Percentiles rank a stretch among this genome's conserved stretches.
phyloP scores from a whole-genome alignment of 352 stramenopile species.

The Globisporangium perplexum region DNA sequence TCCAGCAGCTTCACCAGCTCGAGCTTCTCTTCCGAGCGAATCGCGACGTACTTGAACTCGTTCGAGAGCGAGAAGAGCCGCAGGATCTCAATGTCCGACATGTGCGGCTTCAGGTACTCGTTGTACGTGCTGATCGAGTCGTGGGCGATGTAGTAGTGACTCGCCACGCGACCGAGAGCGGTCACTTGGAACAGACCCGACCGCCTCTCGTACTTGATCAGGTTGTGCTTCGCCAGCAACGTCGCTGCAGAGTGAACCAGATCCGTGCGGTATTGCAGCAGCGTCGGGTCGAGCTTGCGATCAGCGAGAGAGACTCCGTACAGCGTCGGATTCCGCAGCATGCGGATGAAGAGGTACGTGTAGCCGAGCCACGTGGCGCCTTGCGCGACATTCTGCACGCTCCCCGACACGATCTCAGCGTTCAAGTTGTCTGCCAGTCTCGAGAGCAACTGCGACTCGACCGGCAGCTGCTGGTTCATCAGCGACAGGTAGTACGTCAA shows the following conservation, averaged over 20 bases:
- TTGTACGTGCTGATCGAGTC: slow-evolving; percentile 98
- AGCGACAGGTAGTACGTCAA: slow-evolving; percentile 99
- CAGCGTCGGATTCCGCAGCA: slow-evolving; percentile 96
- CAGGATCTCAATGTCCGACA: slow-evolving; percentile 99
- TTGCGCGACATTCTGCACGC: slow-evolving; percentile 92
- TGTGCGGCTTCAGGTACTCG: slow-evolving; percentile 97
- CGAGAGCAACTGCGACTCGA: slow-evolving; percentile 98
- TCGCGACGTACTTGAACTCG: slow-evolving; percentile 99
- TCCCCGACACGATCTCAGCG: slow-evolving; percentile 97
- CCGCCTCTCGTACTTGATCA: slow-evolving; percentile 98
- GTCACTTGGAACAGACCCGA: slow-evolving; percentile 95
- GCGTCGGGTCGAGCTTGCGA: slow-evolving; percentile 87
- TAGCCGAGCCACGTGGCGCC: slow-evolving; percentile 99
- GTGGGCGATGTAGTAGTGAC: slow-evolving; percentile 99
- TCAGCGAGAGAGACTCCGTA: slow-evolving; percentile 93
- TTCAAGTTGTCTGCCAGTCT: slow-evolving; percentile 98
- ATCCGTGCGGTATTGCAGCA: slow-evolving; percentile 95
- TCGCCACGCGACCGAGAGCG: slow-evolving; percentile 95
- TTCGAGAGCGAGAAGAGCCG: slow-evolving; percentile 98
- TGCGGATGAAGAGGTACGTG: slow-evolving; percentile 99
- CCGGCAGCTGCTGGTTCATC: slow-evolving; percentile 99
- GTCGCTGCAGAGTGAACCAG: slow-evolving; percentile 95
- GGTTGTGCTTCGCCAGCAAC: slow-evolving; percentile 94
- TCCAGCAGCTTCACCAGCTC: slow-evolving; percentile 97
- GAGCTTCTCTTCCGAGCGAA: slow-evolving; percentile 98